These are phyloP conservation scores for Sutorius eximius DNA, from an alignment of 1,284 basidiomycete genomes.

Conservation along the genomic window DNA sequence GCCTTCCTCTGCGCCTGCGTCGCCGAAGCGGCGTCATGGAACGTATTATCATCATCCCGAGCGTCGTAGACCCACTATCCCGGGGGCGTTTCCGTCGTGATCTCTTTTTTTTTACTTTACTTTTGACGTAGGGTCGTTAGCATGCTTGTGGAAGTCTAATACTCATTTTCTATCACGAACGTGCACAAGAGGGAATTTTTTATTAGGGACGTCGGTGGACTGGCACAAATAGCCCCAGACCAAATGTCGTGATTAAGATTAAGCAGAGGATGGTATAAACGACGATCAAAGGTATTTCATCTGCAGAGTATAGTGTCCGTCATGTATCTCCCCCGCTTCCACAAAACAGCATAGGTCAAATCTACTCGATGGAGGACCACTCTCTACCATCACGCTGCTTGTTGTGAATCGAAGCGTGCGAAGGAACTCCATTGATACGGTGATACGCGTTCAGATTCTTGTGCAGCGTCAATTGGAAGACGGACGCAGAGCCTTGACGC, in stretches of 20 bases:
- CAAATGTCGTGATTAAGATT: conserved; percentile 24
- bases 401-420: conserved; percentile 73
- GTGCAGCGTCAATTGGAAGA: conserved; percentile 96
- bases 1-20: conserved; percentile 12
- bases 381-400: conserved; percentile 35
- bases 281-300: conserved; percentile 11
- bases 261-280: conserved; percentile 30
- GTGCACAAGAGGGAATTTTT: background rate
- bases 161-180: background rate
- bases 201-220: background rate
- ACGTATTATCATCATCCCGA: conserved; percentile 38
- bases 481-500: conserved; percentile 82
- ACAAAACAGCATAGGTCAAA: background rate
- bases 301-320: conserved; percentile 10
- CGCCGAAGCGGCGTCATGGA: conserved; percentile 32
- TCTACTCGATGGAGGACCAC: conserved; percentile 30
- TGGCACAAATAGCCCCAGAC: too few relatives aligned
- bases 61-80: conserved; percentile 28
- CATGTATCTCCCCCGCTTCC: background rate
- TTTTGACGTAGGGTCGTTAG: conserved; percentile 6
- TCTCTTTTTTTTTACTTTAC: background rate
- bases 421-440: conserved; percentile 77
- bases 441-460: conserved; percentile 97
- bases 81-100: conserved; percentile 31
- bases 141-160: background rate